A percentile compares a stretch with the other conserved stretches of the same genome.
Conservation (phyloP, 352 stramenopile genomes). For the Pythium folliculosum region DNA sequence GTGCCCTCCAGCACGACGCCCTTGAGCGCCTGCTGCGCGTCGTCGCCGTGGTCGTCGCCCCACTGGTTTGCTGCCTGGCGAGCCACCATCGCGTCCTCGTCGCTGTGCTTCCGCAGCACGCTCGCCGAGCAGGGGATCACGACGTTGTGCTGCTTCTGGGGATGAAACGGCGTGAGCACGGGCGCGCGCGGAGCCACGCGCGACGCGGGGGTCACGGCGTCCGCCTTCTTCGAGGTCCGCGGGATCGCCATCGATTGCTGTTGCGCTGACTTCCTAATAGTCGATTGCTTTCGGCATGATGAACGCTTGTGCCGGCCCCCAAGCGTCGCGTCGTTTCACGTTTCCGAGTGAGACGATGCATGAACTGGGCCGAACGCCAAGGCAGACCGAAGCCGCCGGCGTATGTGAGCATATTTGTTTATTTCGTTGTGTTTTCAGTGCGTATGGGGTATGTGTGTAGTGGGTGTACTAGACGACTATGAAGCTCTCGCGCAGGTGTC, state of each 20-base stretch:
- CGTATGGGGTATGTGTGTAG: slow-evolving; percentile 1
- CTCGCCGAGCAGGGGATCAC: slow-evolving; percentile 1
- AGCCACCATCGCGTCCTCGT: slow-evolving; percentile 8
- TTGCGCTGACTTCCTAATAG: not conserved
- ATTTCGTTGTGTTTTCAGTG: not conserved
- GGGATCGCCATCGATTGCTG: slow-evolving; percentile 15
- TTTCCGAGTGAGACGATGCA: not conserved
- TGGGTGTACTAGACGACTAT: slow-evolving; percentile 9
- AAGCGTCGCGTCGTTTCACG: slow-evolving; percentile 29
- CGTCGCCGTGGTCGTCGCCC: slow-evolving; percentile 22
- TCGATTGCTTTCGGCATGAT: not conserved
- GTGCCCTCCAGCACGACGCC: slow-evolving; percentile 16
- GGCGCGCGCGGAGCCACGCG: not conserved
- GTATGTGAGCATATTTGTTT: not conserved
- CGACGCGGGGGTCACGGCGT: slow-evolving; percentile 1
- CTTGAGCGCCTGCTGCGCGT: not conserved
- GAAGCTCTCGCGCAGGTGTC: not conserved
- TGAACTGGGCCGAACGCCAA: not conserved
- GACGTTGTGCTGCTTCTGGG: not conserved
- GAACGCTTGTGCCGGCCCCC: not conserved
- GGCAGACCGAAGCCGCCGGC: not conserved
- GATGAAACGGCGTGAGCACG: not conserved
- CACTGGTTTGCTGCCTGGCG: slow-evolving; percentile 21
- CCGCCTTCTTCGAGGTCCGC: slow-evolving; percentile 12
- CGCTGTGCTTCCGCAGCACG: not conserved